Evolutionary conservation across 129 eudicot genomes (phyloP).

Genomic region (Escallonia rubra): DNA sequence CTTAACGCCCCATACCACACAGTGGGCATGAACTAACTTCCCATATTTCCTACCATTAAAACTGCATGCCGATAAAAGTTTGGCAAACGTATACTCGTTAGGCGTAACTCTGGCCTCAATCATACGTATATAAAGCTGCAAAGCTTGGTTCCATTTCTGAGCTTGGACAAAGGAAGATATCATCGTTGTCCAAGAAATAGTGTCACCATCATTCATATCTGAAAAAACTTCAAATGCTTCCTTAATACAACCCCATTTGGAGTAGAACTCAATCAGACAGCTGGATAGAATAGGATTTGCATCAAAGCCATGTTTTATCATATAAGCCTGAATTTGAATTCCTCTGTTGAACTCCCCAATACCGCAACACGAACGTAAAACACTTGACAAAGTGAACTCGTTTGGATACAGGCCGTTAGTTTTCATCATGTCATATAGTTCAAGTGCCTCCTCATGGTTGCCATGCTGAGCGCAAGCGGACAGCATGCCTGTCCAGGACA

Average conservation of each 20-base stretch:
- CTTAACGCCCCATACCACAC: conserved; percentile 10
- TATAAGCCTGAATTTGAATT: conserved; percentile 5
- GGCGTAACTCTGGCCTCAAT: conserved; percentile 1
- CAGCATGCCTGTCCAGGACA: conserved; percentile 30
- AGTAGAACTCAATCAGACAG: conserved; percentile 10
- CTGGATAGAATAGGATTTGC: conserved; percentile 7
- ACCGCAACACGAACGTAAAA: conserved; percentile 3
- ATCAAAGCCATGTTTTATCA: conserved; percentile 11
- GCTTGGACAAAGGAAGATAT: conserved; percentile 11
- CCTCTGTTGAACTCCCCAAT: conserved; percentile 1
- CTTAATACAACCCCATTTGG: background rate
- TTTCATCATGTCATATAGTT: conserved; percentile 3
- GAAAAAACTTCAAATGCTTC: conserved; percentile 7
- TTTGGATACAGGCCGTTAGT: conserved; percentile 10
- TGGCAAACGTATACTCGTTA: conserved; percentile 8
- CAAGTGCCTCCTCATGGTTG: conserved; percentile 14
- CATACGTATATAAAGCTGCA: conserved; percentile 8
- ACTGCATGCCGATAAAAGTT: conserved; percentile 8
- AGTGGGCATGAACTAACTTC: conserved; percentile 17
- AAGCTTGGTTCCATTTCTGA: conserved; percentile 4
- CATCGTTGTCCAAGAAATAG: conserved; percentile 10
- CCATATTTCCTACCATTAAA: conserved; percentile 13
- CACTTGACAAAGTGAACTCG: conserved; percentile 4
- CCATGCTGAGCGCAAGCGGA: conserved; percentile 11
- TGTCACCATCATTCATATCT: background rate